phyloP scores from a whole-genome alignment of 2,329 filamentous ascomycete species.

The Beauveria varroae region DNA sequence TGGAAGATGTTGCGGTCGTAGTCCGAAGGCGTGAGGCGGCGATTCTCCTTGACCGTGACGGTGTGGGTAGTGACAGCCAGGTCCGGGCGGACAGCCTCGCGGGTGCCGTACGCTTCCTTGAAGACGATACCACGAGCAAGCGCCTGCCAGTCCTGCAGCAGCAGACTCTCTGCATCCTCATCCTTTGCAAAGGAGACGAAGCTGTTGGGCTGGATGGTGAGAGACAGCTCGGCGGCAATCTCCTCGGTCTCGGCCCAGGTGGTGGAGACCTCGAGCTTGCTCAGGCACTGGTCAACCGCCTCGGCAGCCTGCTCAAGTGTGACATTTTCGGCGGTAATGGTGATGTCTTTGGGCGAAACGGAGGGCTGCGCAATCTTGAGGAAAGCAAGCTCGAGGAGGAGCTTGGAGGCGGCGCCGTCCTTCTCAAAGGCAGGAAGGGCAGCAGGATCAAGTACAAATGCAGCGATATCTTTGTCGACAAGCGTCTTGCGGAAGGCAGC shows the following conservation, averaged over 20 bases:
- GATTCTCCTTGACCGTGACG: constrained; percentile 90
- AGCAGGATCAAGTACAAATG: constrained; percentile 70
- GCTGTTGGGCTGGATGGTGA: constrained; percentile 66
- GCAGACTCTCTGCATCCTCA: constrained; percentile 58
- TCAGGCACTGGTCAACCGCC: constrained; percentile 61
- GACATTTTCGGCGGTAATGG: constrained; percentile 43
- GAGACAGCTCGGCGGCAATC: constrained; percentile 43
- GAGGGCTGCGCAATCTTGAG: constrained; percentile 67
- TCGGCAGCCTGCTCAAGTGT: constrained; percentile 52
- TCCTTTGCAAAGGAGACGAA: constrained; percentile 74
- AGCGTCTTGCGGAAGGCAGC: constrained; percentile 62
- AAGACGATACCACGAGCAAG: constrained; percentile 84
- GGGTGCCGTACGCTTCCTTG: constrained; percentile 85
- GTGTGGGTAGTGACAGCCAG: constrained; percentile 77
- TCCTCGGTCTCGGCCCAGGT: constrained; percentile 67
- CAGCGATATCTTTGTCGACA: constrained; percentile 58
- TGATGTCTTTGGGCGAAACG: constrained; percentile 60
- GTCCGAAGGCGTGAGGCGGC: constrained; percentile 74
- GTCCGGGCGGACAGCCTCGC: constrained; percentile 71
- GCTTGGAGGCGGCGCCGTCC: constrained; percentile 54
- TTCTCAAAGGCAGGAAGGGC: constrained; percentile 61
- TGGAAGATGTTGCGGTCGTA: constrained; percentile 99
- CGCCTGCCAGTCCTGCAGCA: constrained; percentile 69
- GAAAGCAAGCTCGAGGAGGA: constrained; percentile 76
- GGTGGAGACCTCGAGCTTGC: constrained; percentile 66